Base-by-base conservation (phyloP, 179 eudicot genomes). In the Nepenthes alata region DNA sequence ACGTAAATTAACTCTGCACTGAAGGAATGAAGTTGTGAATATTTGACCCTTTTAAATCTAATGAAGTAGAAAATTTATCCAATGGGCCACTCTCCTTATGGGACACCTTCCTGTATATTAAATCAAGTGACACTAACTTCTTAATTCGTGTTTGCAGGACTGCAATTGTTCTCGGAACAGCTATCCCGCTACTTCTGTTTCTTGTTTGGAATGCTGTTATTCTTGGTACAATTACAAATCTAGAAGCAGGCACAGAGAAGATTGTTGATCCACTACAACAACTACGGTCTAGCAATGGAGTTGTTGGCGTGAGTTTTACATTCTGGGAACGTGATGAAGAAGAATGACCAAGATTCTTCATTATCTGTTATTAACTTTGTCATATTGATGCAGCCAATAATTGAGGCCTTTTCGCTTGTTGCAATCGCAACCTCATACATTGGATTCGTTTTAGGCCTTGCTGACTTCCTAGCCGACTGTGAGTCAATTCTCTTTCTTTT, bases 171-270 rank as follows among this genome's bases (percentile, higher is more conserved):
- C 53, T 83, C 14, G 98, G 98, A 71, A 93, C 97, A 25, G 85
- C 90, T 48, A 83, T 89, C 67, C 97, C 97, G 15, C 83, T 93
- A 38, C 67, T 66, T 66, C 73, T 89, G 53, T 93, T 93, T 75
- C 87, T 93, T 12, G 78, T 93, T 48, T 93, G 98, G 98, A 72
- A 89, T 70, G 97, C 85, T 68, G 98, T 93, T 58, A 83, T 93
- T 70, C 95, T 93, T 62, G 98, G 98, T 39, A 74, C 90, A 47
- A 64, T 89, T 55, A 39, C 84, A 47, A 76, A 64, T 69, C 56
- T 73, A 37, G 89, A 64, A 60, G 61, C 77, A 25, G 81, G 70
- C 44, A 67, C 76, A 11, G 78, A 77, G 48, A 81, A 65, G 50
- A 72, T 86, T 58, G 62, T 55, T 8, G 98, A 93, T 64, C 97